Conservation (phyloP, 78 protist species). For the Acrasis kona region DNA sequence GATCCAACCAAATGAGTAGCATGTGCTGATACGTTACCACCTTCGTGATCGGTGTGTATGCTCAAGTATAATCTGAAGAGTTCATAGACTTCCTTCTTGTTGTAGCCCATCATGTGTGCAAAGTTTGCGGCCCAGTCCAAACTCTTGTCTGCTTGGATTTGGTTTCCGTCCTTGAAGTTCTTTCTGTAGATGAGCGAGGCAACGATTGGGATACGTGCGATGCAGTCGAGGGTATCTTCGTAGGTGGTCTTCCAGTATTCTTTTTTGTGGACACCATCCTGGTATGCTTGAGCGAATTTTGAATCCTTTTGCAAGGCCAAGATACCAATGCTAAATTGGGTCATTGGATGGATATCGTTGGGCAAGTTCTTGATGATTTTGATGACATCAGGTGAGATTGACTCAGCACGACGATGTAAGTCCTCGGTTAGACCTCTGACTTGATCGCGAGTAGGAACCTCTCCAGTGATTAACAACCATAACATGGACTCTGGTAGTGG, state of each 20-base stretch:
- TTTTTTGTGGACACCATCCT: constrained; percentile 69
- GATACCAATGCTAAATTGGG: constrained; percentile 66
- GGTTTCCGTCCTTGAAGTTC: constrained; percentile 28
- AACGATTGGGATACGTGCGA: constrained; percentile 87
- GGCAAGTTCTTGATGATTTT: constrained; percentile 50
- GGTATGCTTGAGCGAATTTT: constrained; percentile 79
- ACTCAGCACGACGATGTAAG: constrained; percentile 39
- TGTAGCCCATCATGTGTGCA: constrained; percentile 67
- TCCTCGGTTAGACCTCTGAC: constrained; percentile 33
- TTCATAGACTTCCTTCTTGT: constrained; percentile 64
- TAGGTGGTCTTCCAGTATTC: constrained; percentile 80
- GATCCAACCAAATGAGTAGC: constrained; percentile 93
- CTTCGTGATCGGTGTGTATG: constrained; percentile 95
- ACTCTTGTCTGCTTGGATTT: constrained; percentile 40
- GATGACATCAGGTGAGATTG: constrained; percentile 4
- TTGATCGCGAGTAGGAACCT: constrained; percentile 81
- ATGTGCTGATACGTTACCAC: constrained; percentile 93
- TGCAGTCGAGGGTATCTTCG: constrained; percentile 82
- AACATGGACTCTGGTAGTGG: constrained; percentile 86
- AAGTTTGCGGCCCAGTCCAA: constrained; percentile 83
- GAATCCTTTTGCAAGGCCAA: constrained; percentile 64
- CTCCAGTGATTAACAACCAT: constrained; percentile 93
- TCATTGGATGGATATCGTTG: constrained; percentile 90
- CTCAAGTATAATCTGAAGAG: constrained; percentile 88
- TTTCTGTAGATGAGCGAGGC: constrained; percentile 86